Conservation (phyloP, 2,329 filamentous ascomycete genomes). For the Penicillium sp. region DNA sequence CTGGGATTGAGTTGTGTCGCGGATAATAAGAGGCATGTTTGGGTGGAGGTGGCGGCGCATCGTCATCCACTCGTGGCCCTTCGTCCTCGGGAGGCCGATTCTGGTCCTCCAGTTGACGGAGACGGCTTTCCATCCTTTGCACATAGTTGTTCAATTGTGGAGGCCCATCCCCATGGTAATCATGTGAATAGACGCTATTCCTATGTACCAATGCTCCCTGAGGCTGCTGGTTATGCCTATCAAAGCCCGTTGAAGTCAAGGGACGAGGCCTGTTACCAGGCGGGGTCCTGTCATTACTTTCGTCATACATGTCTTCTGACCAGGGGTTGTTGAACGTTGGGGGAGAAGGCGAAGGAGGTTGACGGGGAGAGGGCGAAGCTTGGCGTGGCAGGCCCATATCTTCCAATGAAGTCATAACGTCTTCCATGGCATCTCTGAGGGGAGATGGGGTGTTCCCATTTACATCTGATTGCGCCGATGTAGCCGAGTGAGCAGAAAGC, state of each 20-base stretch:
- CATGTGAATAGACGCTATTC: slow-evolving; percentile 32
- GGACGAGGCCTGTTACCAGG: slow-evolving; percentile 49
- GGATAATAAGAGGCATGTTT: slow-evolving; percentile 46
- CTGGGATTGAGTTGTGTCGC: slow-evolving; percentile 41
- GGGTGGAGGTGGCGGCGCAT: slow-evolving; percentile 58
- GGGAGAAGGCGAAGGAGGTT: slow-evolving; percentile 40
- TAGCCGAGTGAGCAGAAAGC: slow-evolving; percentile 14
- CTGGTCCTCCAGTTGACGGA: slow-evolving; percentile 63
- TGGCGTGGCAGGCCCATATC: slow-evolving; percentile 67
- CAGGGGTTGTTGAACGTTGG: slow-evolving; percentile 61
- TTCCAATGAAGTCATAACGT: slow-evolving; percentile 91
- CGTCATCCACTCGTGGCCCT: slow-evolving; percentile 46
- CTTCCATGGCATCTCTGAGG: slow-evolving; percentile 90
- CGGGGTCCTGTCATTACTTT: slow-evolving; percentile 35
- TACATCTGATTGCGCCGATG: slow-evolving; percentile 51
- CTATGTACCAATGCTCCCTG: slow-evolving; percentile 55
- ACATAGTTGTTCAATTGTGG: slow-evolving; percentile 81
- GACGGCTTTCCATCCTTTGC: slow-evolving; percentile 79
- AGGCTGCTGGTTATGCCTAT: slow-evolving; percentile 48
- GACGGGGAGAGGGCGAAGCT: slow-evolving; percentile 34
- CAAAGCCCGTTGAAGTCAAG: slow-evolving; percentile 69
- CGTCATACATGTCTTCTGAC: slow-evolving; percentile 82
- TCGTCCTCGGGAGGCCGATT: slow-evolving; percentile 44
- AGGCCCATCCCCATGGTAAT: slow-evolving; percentile 49
- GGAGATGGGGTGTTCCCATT: slow-evolving; percentile 80